Base-by-base conservation (phyloP, 2,329 filamentous ascomycete genomes). In the Claviceps humidiphila region DNA sequence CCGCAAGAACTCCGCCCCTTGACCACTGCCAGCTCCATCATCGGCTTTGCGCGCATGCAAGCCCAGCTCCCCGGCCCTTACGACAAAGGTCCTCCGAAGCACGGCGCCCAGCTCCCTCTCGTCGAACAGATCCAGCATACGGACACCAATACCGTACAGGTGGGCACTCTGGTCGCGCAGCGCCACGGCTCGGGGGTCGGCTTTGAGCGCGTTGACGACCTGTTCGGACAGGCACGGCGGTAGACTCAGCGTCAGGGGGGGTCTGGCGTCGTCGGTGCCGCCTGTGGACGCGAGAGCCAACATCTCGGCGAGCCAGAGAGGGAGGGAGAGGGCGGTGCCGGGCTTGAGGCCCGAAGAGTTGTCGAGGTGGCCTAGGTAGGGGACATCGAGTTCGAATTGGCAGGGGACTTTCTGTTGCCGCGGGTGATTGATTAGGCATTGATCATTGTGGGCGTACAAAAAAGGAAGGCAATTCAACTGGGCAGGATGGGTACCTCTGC, bases 241-340 rank as follows among this genome's bases (percentile, higher is more conserved):
- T 7, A 95, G 79, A 64, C 93, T 89, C 55, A 97, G 80, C 0
- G 85, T 86, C 4, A 93, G 78, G 24, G 89, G 80, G 6, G 85
- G 79, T 49, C 69, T 72, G 53, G 69, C 63, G 53, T 73, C 68
- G 30, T 70, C 68, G 48, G 66, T 68, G 30, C 69, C 68, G 47
- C 66, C 68, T 9, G 69, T 68, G 30, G 74, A 76, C 57, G 80
- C 82, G 45, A 94, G 78, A 34, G 88, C 87, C 50, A 98, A 85
- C 79, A 96, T 91, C 68, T 95, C 88, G 59, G 86, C 89, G 13
- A 98, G 82, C 93, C 93, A 98, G 58, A 97, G 77, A 2, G 93
- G 93, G 1, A 97, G 81, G 56, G 85, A 80, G 47, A 97, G 76
- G 44, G 84, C 82, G 1, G 89, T 91, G 55, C 87, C 87, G 51